Evolutionary conservation across 768 basidiomycete genomes (phyloP), one percentile per base, ranked within the genome.

Genomic region (Hygrophorus russula): DNA sequence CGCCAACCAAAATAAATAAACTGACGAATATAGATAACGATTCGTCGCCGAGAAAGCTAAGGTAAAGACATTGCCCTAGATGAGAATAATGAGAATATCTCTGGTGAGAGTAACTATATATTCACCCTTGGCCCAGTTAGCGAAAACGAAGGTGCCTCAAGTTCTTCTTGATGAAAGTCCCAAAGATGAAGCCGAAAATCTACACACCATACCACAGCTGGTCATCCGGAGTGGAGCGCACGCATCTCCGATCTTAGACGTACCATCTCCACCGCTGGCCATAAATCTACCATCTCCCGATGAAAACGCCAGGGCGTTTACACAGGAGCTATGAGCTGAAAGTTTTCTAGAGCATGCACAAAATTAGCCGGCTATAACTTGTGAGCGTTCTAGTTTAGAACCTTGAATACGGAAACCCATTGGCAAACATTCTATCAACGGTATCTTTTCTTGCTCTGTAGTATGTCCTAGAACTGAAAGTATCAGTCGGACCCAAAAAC

Each of bases 191-290:
- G 64, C 10, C 64, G 56, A 5, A 69, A 59, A 59, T 83, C 80
- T 82, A 49, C 15, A 20, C 5, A 17, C 4, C 2, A 27, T 4
- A 24, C 13, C 29, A 11, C 34, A 4, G 18, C 20, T 17, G 2
- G 14, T 37, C 5, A 15, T 11, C 12, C 27, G 39, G 36, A 10
- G 14, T n/a, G 13, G 13, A 6, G n/a, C 36, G 15, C 18, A 28
- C 32, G 10, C 29, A 27, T 9, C 2, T n/a, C n/a, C 6, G 17
- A 15, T 6, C 12, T 11, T 11, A 28, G 4, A 54, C 71, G 47
- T 58, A 80, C 79, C 80, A 57, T 83, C 81, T 28, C 82, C 81
- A 20, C 78, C 82, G 51, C 76, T 80, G 2, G 78, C 80, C 32
- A 83, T 56, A 61, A 77, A 80, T 44, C 73, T 66, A 1, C 76